Base-by-base conservation (phyloP, 108 stramenopile species). In the Skeletonema marinoi region DNA sequence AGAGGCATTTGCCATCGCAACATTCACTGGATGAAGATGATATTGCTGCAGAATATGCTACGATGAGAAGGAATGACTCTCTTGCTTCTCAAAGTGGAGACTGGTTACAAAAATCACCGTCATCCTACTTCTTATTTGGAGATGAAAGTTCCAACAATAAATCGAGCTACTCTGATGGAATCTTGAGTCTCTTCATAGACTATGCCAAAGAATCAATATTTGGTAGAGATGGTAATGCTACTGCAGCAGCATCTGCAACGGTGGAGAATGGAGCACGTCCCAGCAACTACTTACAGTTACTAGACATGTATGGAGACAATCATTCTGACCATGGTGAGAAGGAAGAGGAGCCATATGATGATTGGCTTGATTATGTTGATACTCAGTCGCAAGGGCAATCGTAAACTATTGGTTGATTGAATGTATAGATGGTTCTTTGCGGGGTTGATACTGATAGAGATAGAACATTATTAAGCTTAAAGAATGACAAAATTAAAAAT, bases 291-390 rank as follows among this genome's bases (percentile, higher is more conserved):
- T 60, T 82, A 32, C 70, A 75, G 59, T 36, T 82, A 65, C 50
- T 82, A 41, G 81, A 82, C 48, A 75, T 75, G 65, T 82, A 82
- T 31, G 74, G 81, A 21, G 51, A 66, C 54, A 32, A 21, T 4
- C 50, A 51, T 51, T 51, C 50, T 1, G 50, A 51, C 3, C 50
- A 51, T 51, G 50, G 6, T 3, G 19, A 51, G n/a, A 19, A 51
- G 9, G 66, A 56, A 9, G 41, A 69, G 36, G 32, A 70, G 7
- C 36, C 60, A 41, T 21, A 58, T 21, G 69, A 70, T 66, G 81
- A 82, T 75, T 82, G 81, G 81, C 42, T 82, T 31, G 69, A 71
- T 4, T 82, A 71, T 51, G 74, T 82, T n/a, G 81, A 82, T 70
- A 50, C 51, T 32, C 31, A 17, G 19, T 51, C 50, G n/a, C 50